Evolutionary conservation across 169 alveolate genomes (phyloP).

Genomic region (Sarcocystis neurona): DNA sequence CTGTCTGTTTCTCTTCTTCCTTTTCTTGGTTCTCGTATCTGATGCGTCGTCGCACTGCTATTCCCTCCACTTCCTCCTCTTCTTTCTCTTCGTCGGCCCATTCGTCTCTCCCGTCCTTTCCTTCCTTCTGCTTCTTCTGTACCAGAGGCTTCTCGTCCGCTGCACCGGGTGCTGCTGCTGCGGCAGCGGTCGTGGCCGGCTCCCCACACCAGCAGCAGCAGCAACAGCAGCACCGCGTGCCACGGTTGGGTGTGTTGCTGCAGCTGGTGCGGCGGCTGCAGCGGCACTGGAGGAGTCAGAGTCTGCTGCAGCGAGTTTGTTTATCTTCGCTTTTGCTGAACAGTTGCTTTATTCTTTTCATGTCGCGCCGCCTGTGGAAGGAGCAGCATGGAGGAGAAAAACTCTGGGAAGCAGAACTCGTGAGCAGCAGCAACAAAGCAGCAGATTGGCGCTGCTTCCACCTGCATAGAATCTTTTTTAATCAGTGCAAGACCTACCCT

Average conservation of each 20-base stretch:
- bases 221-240: too few species aligned
- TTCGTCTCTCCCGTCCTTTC: neutral
- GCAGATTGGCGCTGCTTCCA: constrained; percentile 21
- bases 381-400: neutral
- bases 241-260: neutral
- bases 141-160: neutral
- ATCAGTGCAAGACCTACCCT: neutral
- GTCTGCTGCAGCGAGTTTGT: neutral
- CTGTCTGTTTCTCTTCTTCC: too few species aligned
- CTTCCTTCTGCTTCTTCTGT: neutral
- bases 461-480: neutral
- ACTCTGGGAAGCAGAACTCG: constrained; percentile 15
- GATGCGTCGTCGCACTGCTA: neutral
- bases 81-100: neutral
- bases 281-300: neutral
- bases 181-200: too few species aligned
- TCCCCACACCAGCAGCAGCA: too few species aligned
- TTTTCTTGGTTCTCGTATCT: too few species aligned
- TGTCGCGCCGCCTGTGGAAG: neutral
- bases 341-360: constrained; percentile 3
- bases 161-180: too few species aligned
- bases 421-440: neutral
- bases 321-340: neutral
- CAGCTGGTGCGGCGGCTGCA: neutral
- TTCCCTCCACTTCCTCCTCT: neutral